These are phyloP conservation scores for Penicillium fuscoglaucum DNA, from an alignment of 2,329 filamentous ascomycete species.

Conservation along the genomic window DNA sequence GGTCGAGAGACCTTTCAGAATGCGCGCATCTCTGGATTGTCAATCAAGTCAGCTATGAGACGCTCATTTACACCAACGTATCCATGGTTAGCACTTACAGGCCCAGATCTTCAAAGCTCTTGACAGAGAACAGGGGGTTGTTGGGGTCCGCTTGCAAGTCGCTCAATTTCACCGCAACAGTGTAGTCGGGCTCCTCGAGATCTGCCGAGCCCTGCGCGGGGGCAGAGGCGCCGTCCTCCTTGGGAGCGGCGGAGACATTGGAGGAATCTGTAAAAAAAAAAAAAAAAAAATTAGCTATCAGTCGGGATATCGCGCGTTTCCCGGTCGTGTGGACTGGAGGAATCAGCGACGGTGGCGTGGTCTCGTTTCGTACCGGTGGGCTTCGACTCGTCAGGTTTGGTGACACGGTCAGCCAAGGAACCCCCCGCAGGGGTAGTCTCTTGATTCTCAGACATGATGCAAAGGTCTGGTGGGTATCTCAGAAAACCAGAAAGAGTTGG, in stretches of 20 bases:
- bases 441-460: slow-evolving; percentile 41
- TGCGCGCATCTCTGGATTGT: slow-evolving; percentile 53
- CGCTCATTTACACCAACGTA: neutral
- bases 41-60: slow-evolving; percentile 5
- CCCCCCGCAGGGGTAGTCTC: slow-evolving; percentile 32
- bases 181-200: slow-evolving; percentile 72
- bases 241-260: slow-evolving; percentile 17
- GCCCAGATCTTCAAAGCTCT: slow-evolving; percentile 79
- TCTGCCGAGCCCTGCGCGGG: slow-evolving; percentile 48
- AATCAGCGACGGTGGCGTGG: slow-evolving; percentile 17
- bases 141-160: slow-evolving; percentile 84
- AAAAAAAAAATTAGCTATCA: slow-evolving; percentile 20
- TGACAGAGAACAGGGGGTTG: slow-evolving; percentile 82
- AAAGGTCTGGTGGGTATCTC: neutral
- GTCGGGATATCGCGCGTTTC: slow-evolving; percentile 17
- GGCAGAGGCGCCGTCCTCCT: slow-evolving; percentile 43
- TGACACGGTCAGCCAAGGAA: slow-evolving; percentile 52
- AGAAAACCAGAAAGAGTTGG: neutral
- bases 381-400: slow-evolving; percentile 40
- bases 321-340: slow-evolving; percentile 1
- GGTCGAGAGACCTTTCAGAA: slow-evolving; percentile 73
- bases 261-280: slow-evolving; percentile 14
- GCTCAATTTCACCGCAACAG: slow-evolving; percentile 89
- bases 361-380: slow-evolving; percentile 32
- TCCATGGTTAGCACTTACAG: slow-evolving; percentile 59